A percentile compares a stretch with the other conserved stretches of the same genome.
Conservation (phyloP, 345 rosid species). For the Cardamine resedifolia region DNA sequence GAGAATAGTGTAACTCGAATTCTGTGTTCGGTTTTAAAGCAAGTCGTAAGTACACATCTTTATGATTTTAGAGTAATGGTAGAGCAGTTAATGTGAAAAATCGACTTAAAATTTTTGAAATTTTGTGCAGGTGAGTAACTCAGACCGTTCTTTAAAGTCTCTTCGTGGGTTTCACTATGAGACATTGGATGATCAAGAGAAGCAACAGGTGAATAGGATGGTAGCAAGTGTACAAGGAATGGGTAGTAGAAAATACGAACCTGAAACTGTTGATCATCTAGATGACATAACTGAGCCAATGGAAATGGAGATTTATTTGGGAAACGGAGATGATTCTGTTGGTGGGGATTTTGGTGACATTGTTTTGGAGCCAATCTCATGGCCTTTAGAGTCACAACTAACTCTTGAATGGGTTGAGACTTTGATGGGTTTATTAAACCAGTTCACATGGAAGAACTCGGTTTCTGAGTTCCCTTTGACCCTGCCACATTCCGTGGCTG, state of each 20-base stretch:
- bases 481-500: slow-evolving; percentile 39
- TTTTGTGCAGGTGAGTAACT: slow-evolving; percentile 36
- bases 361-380: slow-evolving; percentile 38
- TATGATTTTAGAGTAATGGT: background rate
- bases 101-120: background rate
- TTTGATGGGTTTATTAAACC: slow-evolving; percentile 39
- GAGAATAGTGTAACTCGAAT: slow-evolving; percentile 44
- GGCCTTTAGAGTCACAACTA: slow-evolving; percentile 44
- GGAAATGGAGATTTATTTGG: slow-evolving; percentile 39
- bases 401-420: slow-evolving; percentile 42
- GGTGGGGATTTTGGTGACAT: slow-evolving; percentile 33
- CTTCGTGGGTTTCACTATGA: slow-evolving; percentile 38
- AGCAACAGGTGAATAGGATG: slow-evolving; percentile 31
- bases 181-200: slow-evolving; percentile 40
- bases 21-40: slow-evolving; percentile 43
- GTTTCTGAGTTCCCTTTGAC: slow-evolving; percentile 31
- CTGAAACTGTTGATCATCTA: slow-evolving; percentile 29
- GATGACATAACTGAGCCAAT: slow-evolving; percentile 36
- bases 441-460: slow-evolving; percentile 42
- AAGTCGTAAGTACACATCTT: slow-evolving; percentile 33
- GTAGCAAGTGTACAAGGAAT: slow-evolving; percentile 37
- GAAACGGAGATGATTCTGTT: slow-evolving; percentile 35
- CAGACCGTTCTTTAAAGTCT: slow-evolving; percentile 37
- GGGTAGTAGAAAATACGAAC: slow-evolving; percentile 40
- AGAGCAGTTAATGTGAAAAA: background rate